Evolutionary conservation across 805 yeast species (phyloP), one percentile per base, ranked within the genome.

Genomic region (Diddensiella caesifluorescens): DNA sequence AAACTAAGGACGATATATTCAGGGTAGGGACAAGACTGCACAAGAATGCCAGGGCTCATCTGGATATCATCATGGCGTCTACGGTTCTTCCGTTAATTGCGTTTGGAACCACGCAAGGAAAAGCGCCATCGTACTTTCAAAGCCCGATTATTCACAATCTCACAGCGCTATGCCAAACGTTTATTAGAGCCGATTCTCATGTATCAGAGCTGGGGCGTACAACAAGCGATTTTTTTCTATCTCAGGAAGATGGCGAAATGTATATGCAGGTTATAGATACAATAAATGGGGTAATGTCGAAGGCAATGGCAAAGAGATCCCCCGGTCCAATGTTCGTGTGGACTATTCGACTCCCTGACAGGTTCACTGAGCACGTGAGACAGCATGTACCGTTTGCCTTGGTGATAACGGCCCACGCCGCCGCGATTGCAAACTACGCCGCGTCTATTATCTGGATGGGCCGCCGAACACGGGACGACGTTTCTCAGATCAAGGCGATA

Each of bases 371-470:
- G 28, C 33, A 27, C 19, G 19, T 38, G 19, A 16, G 16, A 6
- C 18, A 16, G 16, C 32, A 25, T 4, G 16, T 15, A 3, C 38
- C 38, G 3, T n/a, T 35, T 18, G 38, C 38, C 2, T 12, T 35
- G 12, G 28, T 35, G 4, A 35, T 35, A 3, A 6, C 23, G 10
- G 23, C 28, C 13, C 38, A 35, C 23, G 38, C 38, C 4, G 38
- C 26, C 13, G 38, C 38, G 19, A 35, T 35, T 5, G 26, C 26
- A 21, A 35, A 22, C 4, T 35, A 20, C 22, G 22, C 23, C 19
- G 18, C 26, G 38, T 22, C 28, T 16, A 19, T 35, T 3, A 21
- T 35, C n/a, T 35, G 38, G 38, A 22, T 25, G 23, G 38, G 28
- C 5, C 29, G 22, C 38, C n/a, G 19, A 5, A 4, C 16, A n/a